Evolutionary conservation across 2,329 filamentous ascomycete species (phyloP).

Genomic region (Myriosclerotinia duriaeana): DNA sequence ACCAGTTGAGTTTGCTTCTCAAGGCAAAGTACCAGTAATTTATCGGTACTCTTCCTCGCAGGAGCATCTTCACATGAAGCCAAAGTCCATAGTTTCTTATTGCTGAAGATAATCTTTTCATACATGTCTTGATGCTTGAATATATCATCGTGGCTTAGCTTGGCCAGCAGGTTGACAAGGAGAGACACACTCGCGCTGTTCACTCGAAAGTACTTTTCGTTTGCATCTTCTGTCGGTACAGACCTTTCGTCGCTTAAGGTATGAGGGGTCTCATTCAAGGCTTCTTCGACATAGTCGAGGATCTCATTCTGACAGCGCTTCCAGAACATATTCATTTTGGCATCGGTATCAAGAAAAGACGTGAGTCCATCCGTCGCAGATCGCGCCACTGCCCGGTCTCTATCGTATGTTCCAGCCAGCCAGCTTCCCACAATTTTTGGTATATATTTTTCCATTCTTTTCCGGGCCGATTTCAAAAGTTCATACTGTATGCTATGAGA

Average conservation of each 20-base stretch:
- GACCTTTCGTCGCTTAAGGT: conserved; percentile 88
- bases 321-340: conserved; percentile 76
- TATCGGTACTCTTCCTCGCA: conserved; percentile 53
- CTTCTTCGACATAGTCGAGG: conserved; percentile 76
- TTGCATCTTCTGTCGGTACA: conserved; percentile 78
- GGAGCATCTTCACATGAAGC: conserved; percentile 61
- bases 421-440: conserved; percentile 81
- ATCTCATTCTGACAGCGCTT: conserved; percentile 78
- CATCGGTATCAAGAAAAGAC: conserved; percentile 72
- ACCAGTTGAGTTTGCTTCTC: conserved; percentile 49
- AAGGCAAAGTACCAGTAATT: conserved; percentile 52
- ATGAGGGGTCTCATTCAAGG: conserved; percentile 74
- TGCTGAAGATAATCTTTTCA: conserved; percentile 63
- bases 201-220: conserved; percentile 82
- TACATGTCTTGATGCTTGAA: conserved; percentile 62
- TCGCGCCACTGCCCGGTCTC: conserved; percentile 71
- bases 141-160: conserved; percentile 52
- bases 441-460: conserved; percentile 79
- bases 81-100: conserved; percentile 61
- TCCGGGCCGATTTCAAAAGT: conserved; percentile 64
- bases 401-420: conserved; percentile 86
- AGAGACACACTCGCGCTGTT: conserved; percentile 56
- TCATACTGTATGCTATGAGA: conserved; percentile 72
- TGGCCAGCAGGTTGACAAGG: conserved; percentile 53
- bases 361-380: conserved; percentile 76